Evolutionary conservation across 441 rosid species (phyloP).

Genomic region (Pelargonium cotyledonis): DNA sequence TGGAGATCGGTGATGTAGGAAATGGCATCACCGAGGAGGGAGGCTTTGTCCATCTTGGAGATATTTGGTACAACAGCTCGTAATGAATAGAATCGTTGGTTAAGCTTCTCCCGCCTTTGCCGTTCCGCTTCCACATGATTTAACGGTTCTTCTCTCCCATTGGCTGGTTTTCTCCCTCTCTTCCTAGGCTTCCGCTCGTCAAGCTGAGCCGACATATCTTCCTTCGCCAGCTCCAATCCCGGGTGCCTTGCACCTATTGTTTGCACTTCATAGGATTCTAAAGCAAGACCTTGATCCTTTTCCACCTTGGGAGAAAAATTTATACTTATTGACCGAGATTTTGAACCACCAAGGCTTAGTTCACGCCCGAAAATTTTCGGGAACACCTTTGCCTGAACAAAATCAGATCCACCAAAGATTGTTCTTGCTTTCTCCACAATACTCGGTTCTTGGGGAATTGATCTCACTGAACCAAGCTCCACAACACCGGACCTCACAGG

Average conservation of each 20-base stretch:
- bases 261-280: neutral
- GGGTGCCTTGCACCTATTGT: neutral
- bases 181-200: slow-evolving; percentile 61
- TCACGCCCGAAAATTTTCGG: slow-evolving; percentile 1
- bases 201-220: slow-evolving; percentile 9
- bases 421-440: neutral
- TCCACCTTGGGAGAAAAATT: slow-evolving; percentile 4
- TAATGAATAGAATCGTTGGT: slow-evolving; percentile 63
- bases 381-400: neutral
- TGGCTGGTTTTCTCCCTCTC: slow-evolving; percentile 72
- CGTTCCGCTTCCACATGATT: slow-evolving; percentile 74
- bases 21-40: slow-evolving; percentile 62
- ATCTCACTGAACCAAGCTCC: slow-evolving; percentile 8
- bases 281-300: neutral
- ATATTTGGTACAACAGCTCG: slow-evolving; percentile 70
- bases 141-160: slow-evolving; percentile 64
- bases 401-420: neutral
- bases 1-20: slow-evolving; percentile 57
- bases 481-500: slow-evolving; percentile 2
- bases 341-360: slow-evolving; percentile 4
- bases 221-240: neutral
- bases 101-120: slow-evolving; percentile 68
- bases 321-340: slow-evolving; percentile 1
- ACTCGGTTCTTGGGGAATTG: neutral
- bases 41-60: slow-evolving; percentile 45